These are phyloP conservation scores for Alternaria ethzedia DNA, from an alignment of 2,329 filamentous ascomycete genomes.

Conservation along the genomic window DNA sequence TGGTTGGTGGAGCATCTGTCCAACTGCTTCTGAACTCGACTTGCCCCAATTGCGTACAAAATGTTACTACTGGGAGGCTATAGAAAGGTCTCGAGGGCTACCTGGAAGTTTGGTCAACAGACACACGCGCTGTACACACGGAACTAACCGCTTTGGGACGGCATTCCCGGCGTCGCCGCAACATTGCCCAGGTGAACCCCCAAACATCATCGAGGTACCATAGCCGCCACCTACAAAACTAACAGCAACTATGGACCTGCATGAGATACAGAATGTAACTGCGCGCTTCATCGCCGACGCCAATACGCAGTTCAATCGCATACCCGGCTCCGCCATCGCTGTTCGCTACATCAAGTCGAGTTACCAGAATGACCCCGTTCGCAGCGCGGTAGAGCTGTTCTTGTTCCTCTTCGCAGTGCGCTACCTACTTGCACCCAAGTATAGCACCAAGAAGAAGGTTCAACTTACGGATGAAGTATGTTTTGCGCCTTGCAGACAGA, in stretches of 20 bases:
- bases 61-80: background rate
- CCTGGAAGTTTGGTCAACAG: background rate
- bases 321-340: conserved; percentile 93
- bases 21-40: background rate
- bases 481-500: background rate
- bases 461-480: conserved; percentile 80
- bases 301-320: conserved; percentile 77
- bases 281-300: conserved; percentile 62
- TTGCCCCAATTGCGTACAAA: background rate
- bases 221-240: too few species aligned
- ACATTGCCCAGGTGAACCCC: too few species aligned
- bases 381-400: conserved; percentile 90
- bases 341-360: conserved; percentile 95
- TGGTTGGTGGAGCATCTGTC: background rate
- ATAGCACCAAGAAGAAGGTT: conserved; percentile 89
- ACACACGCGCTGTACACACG: background rate
- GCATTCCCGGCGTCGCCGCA: conserved; percentile 31
- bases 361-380: conserved; percentile 95
- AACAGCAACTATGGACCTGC: conserved; percentile 57
- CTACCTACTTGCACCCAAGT: conserved; percentile 89
- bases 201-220: too few species aligned
- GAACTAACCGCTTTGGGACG: background rate
- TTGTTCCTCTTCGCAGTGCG: conserved; percentile 94
- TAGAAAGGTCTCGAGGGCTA: background rate
- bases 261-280: conserved; percentile 61